A percentile compares a stretch with the other conserved stretches of the same genome.
Conservation (phyloP, 2,329 filamentous ascomycete genomes). For the Verticillium longisporum region DNA sequence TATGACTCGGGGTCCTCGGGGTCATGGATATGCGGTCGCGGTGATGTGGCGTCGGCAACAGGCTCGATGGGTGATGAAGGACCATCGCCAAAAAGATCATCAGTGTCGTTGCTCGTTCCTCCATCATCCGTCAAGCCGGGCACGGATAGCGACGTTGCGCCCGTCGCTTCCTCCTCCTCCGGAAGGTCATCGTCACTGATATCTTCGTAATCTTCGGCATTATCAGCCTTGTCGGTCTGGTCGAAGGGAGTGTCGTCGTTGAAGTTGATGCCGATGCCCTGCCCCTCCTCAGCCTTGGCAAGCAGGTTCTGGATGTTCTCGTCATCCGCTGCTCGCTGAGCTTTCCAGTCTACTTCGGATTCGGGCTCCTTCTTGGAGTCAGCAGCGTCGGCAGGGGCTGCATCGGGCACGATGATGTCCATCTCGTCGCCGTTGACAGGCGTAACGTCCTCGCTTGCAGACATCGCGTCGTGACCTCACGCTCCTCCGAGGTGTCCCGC, state of each 20-base stretch:
- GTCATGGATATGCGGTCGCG: conserved; percentile 34
- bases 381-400: conserved; percentile 8
- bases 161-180: conserved; percentile 60
- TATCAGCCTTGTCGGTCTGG: conserved; percentile 75
- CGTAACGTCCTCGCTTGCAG: neutral
- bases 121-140: conserved; percentile 53
- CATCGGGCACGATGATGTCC: neutral
- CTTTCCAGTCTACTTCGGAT: conserved; percentile 29
- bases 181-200: conserved; percentile 88
- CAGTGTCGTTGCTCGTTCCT: conserved; percentile 51
- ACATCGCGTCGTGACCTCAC: conserved; percentile 3
- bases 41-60: conserved; percentile 34
- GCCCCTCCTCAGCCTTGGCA: conserved; percentile 31
- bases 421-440: neutral
- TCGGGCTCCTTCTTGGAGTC: conserved; percentile 12
- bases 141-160: conserved; percentile 35
- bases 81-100: conserved; percentile 65
- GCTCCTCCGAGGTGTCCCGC: conserved; percentile 5
- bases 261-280: conserved; percentile 32
- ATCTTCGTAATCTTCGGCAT: conserved; percentile 86
- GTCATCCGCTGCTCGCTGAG: conserved; percentile 42
- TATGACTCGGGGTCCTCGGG: conserved; percentile 29
- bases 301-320: conserved; percentile 37
- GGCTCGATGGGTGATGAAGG: conserved; percentile 38
- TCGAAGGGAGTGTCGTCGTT: conserved; percentile 44